Evolutionary conservation across 176 grass and related monocot genomes (phyloP).

Genomic region (Lolium perenne): DNA sequence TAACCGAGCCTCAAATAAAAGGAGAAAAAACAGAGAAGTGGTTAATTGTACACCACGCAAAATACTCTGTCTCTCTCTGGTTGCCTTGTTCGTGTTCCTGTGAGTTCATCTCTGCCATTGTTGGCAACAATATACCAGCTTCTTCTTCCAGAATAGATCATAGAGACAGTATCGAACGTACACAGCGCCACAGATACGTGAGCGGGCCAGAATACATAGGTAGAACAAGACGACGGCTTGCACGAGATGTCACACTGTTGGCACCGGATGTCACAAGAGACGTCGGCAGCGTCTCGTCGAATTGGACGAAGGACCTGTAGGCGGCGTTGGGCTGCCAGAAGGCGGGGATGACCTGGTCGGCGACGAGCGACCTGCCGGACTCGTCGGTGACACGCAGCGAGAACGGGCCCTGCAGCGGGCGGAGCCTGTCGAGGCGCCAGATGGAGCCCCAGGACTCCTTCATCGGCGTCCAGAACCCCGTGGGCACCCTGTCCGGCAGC

Average conservation of each 20-base stretch:
- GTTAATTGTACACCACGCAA: too few species aligned
- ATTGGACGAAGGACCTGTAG: neutral
- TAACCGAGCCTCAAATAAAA: too few species aligned
- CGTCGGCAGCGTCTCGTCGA: neutral
- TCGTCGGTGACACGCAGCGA: conserved; percentile 7
- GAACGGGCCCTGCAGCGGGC: conserved; percentile 2
- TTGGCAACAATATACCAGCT: neutral
- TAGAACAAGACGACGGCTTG: neutral
- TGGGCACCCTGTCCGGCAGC: neutral
- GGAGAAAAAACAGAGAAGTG: too few species aligned
- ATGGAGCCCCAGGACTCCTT: conserved; percentile 13
- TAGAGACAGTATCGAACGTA: neutral
- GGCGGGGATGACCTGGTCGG: conserved; percentile 2
- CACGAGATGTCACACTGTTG: neutral
- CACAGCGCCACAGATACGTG: neutral
- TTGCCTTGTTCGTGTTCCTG: too few species aligned
- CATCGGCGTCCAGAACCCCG: neutral
- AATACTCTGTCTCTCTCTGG: too few species aligned
- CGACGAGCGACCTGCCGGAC: conserved; percentile 3
- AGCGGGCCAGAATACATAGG: neutral
- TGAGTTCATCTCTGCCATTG: too few species aligned
- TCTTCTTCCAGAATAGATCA: neutral
- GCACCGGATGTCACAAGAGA: neutral
- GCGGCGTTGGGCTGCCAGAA: neutral
- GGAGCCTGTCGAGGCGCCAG: conserved; percentile 13